Percentiles rank a stretch among this genome's conserved stretches.
phyloP scores from a whole-genome alignment of 2,329 filamentous ascomycete genomes.

The Tolypocladium tundrense region DNA sequence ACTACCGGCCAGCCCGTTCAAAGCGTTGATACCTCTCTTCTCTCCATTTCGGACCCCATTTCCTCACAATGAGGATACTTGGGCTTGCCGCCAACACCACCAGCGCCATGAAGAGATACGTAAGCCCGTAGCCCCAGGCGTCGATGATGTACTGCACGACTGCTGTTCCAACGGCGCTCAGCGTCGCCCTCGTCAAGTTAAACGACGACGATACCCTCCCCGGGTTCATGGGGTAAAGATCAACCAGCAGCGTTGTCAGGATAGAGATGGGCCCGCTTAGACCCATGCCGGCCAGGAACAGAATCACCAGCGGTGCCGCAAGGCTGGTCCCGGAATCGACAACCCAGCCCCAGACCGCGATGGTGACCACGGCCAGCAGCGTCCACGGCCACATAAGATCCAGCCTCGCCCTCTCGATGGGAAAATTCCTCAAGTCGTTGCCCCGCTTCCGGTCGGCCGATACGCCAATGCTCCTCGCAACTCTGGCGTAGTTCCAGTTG shows the following conservation, averaged over 20 bases:
- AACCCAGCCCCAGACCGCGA: slow-evolving; percentile 32
- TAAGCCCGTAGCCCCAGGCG: slow-evolving; percentile 28
- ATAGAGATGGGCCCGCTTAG: slow-evolving; percentile 30
- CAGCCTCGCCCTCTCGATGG: slow-evolving; percentile 26
- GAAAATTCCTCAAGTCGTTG: slow-evolving; percentile 21
- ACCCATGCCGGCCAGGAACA: slow-evolving; percentile 25
- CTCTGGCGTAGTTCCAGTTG: slow-evolving; percentile 50
- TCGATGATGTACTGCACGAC: slow-evolving; percentile 29
- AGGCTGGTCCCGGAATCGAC: slow-evolving; percentile 25
- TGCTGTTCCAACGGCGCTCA: slow-evolving; percentile 29
- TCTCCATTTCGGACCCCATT: slow-evolving; percentile 20
- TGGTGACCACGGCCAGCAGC: slow-evolving; percentile 30
- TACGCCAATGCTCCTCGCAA: slow-evolving; percentile 38
- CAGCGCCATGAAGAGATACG: slow-evolving; percentile 23
- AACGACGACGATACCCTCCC: slow-evolving; percentile 30
- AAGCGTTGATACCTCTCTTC: slow-evolving; percentile 17
- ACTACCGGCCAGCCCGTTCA: not conserved
- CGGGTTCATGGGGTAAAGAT: slow-evolving; percentile 30
- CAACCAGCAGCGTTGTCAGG: slow-evolving; percentile 29
- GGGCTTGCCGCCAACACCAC: slow-evolving; percentile 17
- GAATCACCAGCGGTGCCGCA: slow-evolving; percentile 28
- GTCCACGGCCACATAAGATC: slow-evolving; percentile 27
- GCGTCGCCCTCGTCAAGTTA: slow-evolving; percentile 27
- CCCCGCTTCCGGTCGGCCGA: slow-evolving; percentile 34
- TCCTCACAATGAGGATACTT: slow-evolving; percentile 16